These are phyloP conservation scores for Lipomyces yamadae DNA, from an alignment of 805 yeast species.

Conservation along the genomic window DNA sequence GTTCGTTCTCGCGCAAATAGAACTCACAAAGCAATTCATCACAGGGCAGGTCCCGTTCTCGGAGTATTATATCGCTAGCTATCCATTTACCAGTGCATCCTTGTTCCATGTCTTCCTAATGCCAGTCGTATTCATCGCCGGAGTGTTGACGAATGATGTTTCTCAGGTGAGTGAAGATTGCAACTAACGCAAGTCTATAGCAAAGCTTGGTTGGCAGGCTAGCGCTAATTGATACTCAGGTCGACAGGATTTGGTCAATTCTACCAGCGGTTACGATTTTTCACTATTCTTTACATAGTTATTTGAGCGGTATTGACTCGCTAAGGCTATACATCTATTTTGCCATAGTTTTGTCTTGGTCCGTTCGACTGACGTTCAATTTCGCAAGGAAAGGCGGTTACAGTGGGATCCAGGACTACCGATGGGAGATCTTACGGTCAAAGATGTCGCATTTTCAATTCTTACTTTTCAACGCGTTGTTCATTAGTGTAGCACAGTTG, in stretches of 20 bases:
- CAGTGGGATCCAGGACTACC: background rate
- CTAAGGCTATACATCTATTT: slow-evolving; percentile 10
- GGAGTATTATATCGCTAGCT: slow-evolving; percentile 14
- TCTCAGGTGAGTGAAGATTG: slow-evolving; percentile 25
- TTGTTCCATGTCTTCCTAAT: slow-evolving; percentile 20
- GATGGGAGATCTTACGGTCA: background rate
- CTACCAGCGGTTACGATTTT: slow-evolving; percentile 29
- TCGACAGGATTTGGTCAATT: slow-evolving; percentile 33
- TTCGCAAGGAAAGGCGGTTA: slow-evolving; percentile 36
- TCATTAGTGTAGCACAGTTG: slow-evolving; percentile 27
- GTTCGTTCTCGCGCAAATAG: slow-evolving; percentile 13
- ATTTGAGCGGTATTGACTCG: slow-evolving; percentile 9
- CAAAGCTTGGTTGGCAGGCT: too few relatives aligned
- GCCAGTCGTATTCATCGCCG: slow-evolving; percentile 18
- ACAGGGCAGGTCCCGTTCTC: slow-evolving; percentile 11
- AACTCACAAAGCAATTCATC: slow-evolving; percentile 2
- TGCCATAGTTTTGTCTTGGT: slow-evolving; percentile 16
- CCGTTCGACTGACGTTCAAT: slow-evolving; percentile 31
- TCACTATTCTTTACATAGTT: slow-evolving; percentile 17
- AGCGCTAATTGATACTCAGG: slow-evolving; percentile 13
- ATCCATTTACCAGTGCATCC: slow-evolving; percentile 30
- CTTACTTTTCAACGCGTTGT: slow-evolving; percentile 21
- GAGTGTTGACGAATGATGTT: slow-evolving; percentile 21
- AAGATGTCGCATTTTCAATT: slow-evolving; percentile 18
- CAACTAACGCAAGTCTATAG: background rate